phyloP scores from a whole-genome alignment of 257 asterid species.

The Agastache rugosa region DNA sequence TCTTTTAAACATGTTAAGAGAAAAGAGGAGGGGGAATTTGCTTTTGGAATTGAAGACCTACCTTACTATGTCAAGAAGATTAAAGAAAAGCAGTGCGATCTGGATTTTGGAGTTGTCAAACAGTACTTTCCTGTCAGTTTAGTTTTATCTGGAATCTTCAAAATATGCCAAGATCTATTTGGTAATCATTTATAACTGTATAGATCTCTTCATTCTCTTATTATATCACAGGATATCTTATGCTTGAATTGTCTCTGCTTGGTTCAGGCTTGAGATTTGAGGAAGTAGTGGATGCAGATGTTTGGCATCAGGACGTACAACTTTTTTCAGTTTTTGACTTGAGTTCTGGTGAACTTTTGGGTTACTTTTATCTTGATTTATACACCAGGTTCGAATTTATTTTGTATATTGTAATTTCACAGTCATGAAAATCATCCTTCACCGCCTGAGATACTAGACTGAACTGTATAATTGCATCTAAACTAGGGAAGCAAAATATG shows the following conservation, averaged over 20 bases:
- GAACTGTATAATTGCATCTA: slow-evolving; percentile 36
- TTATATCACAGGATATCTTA: slow-evolving; percentile 26
- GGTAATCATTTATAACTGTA: slow-evolving; percentile 54
- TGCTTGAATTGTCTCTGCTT: slow-evolving; percentile 28
- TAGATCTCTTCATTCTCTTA: slow-evolving; percentile 17
- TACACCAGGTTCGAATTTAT: slow-evolving; percentile 65
- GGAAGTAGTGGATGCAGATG: slow-evolving; percentile 69
- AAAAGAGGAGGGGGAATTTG: slow-evolving; percentile 78
- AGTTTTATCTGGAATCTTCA: slow-evolving; percentile 93
- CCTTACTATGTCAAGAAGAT: slow-evolving; percentile 74
- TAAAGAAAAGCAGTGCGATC: slow-evolving; percentile 67
- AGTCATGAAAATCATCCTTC: slow-evolving; percentile 9
- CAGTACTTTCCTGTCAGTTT: slow-evolving; percentile 80
- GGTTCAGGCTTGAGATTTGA: slow-evolving; percentile 79
- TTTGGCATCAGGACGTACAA: slow-evolving; percentile 89
- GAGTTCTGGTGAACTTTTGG: slow-evolving; percentile 78
- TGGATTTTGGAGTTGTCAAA: slow-evolving; percentile 81
- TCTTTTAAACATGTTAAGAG: slow-evolving; percentile 49
- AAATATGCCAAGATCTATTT: slow-evolving; percentile 90
- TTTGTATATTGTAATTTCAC: slow-evolving; percentile 6
- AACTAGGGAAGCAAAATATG: slow-evolving; percentile 87
- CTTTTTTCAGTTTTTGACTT: slow-evolving; percentile 82
- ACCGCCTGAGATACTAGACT: slow-evolving; percentile 28
- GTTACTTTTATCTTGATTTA: slow-evolving; percentile 86
- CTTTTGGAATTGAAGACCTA: slow-evolving; percentile 88